phyloP scores from a whole-genome alignment of 169 alveolate species.

The Plasmodium malariae region DNA sequence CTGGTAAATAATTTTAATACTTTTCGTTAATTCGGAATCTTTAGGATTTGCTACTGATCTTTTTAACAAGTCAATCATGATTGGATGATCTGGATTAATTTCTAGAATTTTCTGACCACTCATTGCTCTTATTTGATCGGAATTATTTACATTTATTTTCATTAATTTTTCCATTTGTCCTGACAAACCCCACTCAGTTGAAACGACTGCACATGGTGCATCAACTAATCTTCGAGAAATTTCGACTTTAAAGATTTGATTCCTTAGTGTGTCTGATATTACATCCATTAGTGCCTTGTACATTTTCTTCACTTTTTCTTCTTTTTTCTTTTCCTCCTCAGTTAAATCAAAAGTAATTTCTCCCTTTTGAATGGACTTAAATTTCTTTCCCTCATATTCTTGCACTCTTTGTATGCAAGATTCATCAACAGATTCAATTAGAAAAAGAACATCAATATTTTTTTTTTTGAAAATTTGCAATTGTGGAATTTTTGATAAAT shows the following conservation, averaged over 20 bases:
- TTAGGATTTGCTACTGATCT: slow-evolving; percentile 74
- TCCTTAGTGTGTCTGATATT: slow-evolving; percentile 83
- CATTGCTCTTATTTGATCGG: slow-evolving; percentile 82
- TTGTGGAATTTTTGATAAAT: slow-evolving; percentile 91
- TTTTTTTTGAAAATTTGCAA: slow-evolving; percentile 93
- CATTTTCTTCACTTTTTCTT: slow-evolving; percentile 81
- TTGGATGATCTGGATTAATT: slow-evolving; percentile 97
- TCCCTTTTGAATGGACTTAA: slow-evolving; percentile 90
- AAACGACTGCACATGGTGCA: slow-evolving; percentile 91
- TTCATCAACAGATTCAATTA: slow-evolving; percentile 96
- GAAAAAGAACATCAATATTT: slow-evolving; percentile 94
- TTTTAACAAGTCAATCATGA: slow-evolving; percentile 87
- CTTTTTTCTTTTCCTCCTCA: slow-evolving; percentile 85
- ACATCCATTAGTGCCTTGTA: slow-evolving; percentile 87
- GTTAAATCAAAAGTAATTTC: slow-evolving; percentile 86
- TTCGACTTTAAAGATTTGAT: slow-evolving; percentile 86
- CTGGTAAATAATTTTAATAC: slow-evolving; percentile 81
- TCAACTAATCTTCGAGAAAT: slow-evolving; percentile 89
- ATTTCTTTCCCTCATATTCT: slow-evolving; percentile 90
- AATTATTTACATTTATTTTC: slow-evolving; percentile 89
- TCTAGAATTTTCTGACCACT: slow-evolving; percentile 92
- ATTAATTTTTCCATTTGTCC: slow-evolving; percentile 93
- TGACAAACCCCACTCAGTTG: slow-evolving; percentile 93
- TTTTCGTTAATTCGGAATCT: slow-evolving; percentile 72
- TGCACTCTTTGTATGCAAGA: slow-evolving; percentile 91